Evolutionary conservation across 2,329 filamentous ascomycete genomes (phyloP), one percentile per base, ranked within the genome.

Genomic region (Byssothecium circinans): DNA sequence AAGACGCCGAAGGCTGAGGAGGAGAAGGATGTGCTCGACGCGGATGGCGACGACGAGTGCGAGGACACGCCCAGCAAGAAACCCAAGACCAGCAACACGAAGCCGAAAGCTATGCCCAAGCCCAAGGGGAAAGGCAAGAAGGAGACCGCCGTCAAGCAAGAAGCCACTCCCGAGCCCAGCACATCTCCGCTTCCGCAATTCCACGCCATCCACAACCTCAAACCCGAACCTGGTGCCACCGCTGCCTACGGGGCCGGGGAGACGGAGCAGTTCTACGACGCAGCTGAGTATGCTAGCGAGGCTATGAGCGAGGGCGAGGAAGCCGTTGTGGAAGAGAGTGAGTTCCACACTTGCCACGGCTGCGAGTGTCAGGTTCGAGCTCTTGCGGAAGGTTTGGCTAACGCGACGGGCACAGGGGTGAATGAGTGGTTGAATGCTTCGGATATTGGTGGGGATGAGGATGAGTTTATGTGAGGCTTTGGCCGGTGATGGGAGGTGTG

Each of bases 391-490:
- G 10, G n/a, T 2, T 15, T 29, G n/a, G 33, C 55, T 56, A 42
- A 58, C 27, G 17, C 36, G 50, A 8, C 41, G 49, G 40, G 18
- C 23, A 29, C 25, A 58, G 57, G 45, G 30, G 34, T 48, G 22
- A 34, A 35, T 17, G 37, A 45, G n/a, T 60, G 52, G 53, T 34
- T 56, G 25, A 17, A 46, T 15, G 33, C 8, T 36, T 36, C 19
- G 18, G 33, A 15, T 15, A 15, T 10, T 17, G 18, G 35, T 6
- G 35, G 18, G 8, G 19, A 17, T 2, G 17, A 19, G 7, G 17
- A 37, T 17, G 15, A 4, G 44, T 19, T 17, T 23, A 2, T 8
- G 15, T 1, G 43, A 14, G 40, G 41, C 1, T 41, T 27, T 15
- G 7, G 14, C 14, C 4, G 33, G 8, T 17, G 33, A 36, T 18